Evolutionary conservation across 1,139 yeast genomes (phyloP).

Genomic region (Yamadazyma sp.): DNA sequence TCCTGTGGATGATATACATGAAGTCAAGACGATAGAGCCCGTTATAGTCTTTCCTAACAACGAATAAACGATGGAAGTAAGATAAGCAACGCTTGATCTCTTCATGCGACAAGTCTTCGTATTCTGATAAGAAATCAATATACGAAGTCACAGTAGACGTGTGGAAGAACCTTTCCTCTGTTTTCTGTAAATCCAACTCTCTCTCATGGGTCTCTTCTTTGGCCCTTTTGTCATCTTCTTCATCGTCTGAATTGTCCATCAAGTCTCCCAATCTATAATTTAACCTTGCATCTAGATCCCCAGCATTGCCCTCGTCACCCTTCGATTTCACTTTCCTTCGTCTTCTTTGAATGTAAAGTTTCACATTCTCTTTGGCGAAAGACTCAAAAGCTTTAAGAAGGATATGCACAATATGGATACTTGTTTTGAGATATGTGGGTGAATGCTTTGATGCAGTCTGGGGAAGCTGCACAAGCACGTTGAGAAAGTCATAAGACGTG

Average conservation of each 20-base stretch:
- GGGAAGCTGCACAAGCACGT: constrained; percentile 59
- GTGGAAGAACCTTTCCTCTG: constrained; percentile 44
- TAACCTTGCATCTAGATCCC: constrained; percentile 26
- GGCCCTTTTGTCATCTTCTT: constrained; percentile 44
- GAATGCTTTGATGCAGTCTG: constrained; percentile 67
- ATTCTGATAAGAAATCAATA: constrained; percentile 52
- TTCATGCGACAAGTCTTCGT: constrained; percentile 57
- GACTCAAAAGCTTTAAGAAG: constrained; percentile 68
- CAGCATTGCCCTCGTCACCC: constrained; percentile 18
- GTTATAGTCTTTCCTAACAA: constrained; percentile 57
- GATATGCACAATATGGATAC: constrained; percentile 67
- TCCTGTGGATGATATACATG: constrained; percentile 42
- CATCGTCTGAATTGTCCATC: constrained; percentile 45
- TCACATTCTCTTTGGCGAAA: constrained; percentile 62
- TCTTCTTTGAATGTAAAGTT: constrained; percentile 53
- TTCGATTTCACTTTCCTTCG: constrained; percentile 27
- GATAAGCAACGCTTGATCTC: constrained; percentile 66
- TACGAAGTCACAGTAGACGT: constrained; percentile 50
- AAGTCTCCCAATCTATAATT: constrained; percentile 22
- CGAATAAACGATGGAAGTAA: constrained; percentile 72
- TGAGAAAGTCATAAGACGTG: constrained; percentile 63
- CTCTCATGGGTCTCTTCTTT: constrained; percentile 45
- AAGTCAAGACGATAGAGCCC: constrained; percentile 75
- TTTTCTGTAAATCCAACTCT: constrained; percentile 47
- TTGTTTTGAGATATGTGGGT: constrained; percentile 58